Percentiles rank a stretch among this genome's conserved stretches.
Evolutionary conservation across 306 rosid genomes (phyloP).

Genomic region (Dryas drummondii): DNA sequence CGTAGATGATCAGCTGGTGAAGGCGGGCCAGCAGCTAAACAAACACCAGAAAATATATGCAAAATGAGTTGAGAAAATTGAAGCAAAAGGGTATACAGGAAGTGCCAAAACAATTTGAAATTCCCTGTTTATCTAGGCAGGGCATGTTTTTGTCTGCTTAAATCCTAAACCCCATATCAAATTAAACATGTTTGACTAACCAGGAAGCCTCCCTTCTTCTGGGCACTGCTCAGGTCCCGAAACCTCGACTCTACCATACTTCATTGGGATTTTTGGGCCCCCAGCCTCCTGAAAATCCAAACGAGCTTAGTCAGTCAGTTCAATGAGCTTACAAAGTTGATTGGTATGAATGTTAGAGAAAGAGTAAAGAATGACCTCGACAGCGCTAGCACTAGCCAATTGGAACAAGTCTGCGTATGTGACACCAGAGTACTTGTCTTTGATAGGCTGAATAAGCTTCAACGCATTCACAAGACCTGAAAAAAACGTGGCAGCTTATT

Average conservation of each 20-base stretch:
- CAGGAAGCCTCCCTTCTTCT: constrained; percentile 98
- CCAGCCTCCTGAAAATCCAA: constrained; percentile 77
- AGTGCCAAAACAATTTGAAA: background rate
- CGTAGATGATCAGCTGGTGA: constrained; percentile 96
- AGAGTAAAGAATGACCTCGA: constrained; percentile 57
- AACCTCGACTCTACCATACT: constrained; percentile 86
- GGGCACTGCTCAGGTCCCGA: constrained; percentile 79
- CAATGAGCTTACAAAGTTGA: constrained; percentile 8
- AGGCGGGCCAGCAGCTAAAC: constrained; percentile 84
- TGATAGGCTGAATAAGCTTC: constrained; percentile 94
- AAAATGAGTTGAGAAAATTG: background rate
- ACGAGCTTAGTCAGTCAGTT: constrained; percentile 14
- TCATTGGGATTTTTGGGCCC: constrained; percentile 97
- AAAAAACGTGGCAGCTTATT: constrained; percentile 22
- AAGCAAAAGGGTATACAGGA: background rate
- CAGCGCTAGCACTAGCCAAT: constrained; percentile 91
- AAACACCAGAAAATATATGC: constrained; percentile 25
- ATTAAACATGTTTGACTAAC: constrained; percentile 38
- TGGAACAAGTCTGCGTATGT: constrained; percentile 97
- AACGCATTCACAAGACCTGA: constrained; percentile 90
- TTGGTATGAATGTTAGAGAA: constrained; percentile 16
- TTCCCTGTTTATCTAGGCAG: background rate
- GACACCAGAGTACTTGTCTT: constrained; percentile 81
- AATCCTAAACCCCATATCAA: background rate
- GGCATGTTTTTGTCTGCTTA: background rate